Base-by-base conservation (phyloP, 176 grass and related monocot genomes). In the Melocanna baccifera region DNA sequence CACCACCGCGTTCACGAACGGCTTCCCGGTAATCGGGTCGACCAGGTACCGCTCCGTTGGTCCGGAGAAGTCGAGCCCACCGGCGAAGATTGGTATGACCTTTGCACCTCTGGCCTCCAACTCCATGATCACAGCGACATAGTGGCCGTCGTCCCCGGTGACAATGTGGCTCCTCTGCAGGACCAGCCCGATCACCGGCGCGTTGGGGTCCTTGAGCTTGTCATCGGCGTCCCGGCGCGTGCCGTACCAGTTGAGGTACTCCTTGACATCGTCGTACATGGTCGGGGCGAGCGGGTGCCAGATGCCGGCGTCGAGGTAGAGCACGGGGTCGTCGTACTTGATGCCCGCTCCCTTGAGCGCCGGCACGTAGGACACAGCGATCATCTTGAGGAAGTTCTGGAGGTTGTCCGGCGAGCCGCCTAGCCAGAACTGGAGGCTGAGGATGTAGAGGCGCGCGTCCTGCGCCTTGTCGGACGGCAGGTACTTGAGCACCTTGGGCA, bases 401-500 rank as follows among this genome's bases (percentile, higher is more conserved):
- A 99, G 88, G 76, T 99, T 99, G 46, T 96, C 90, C 7, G 93
- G 83, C n/a, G 96, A 99, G 5, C 96, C 96, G 25, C 96, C 96
- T 74, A 96, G 96, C 96, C 96, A 99, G 86, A 99, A 99, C 91
- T 99, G 96, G 42, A 99, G 91, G 83, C 93, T 96, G 57, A 99
- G 96, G 77, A 99, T 99, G 84, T 96, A 99, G 6, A 94, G 89
- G n/a, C 96, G 46, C 9, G 96, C 96, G 83, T 99, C 96, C 90
- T 99, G 96, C 11, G 96, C 96, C 90, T 99, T 99, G 91, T 99
- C 96, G 68, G 91, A 96, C 12, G 96, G 96, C 42, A 99, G 47
- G 86, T 99, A 96, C 91, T 99, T 99, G 84, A 99, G 93, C 69
- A 99, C 96, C 90, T 99, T 99, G 46, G 96, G 96, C 78, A 99